A percentile compares a stretch with the other conserved stretches of the same genome.
Evolutionary conservation across 805 yeast genomes (phyloP).

Genomic region (Naumovozyma baii): DNA sequence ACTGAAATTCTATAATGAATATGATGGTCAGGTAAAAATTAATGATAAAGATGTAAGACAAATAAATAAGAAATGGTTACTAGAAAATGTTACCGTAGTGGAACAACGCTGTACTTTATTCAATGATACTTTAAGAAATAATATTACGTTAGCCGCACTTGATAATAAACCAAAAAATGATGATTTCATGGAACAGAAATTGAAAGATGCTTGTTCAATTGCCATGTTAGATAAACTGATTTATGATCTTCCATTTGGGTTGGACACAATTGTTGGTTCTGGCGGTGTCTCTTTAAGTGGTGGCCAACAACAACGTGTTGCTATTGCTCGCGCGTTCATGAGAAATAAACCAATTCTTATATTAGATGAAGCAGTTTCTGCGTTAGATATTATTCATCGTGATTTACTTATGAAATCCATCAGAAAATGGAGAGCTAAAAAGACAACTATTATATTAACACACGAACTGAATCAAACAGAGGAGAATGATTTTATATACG

Average conservation of each 20-base stretch:
- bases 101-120: slow-evolving; percentile 66
- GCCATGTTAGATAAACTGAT: slow-evolving; percentile 46
- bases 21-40: slow-evolving; percentile 47
- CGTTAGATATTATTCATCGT: slow-evolving; percentile 52
- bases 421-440: slow-evolving; percentile 49
- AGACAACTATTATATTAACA: slow-evolving; percentile 72
- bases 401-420: slow-evolving; percentile 40
- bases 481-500: slow-evolving; percentile 45
- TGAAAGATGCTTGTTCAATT: slow-evolving; percentile 40
- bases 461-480: slow-evolving; percentile 61
- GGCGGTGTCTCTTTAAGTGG: slow-evolving; percentile 59
- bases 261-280: slow-evolving; percentile 42
- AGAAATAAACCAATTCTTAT: slow-evolving; percentile 67
- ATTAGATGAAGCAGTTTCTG: slow-evolving; percentile 80
- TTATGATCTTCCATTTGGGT: slow-evolving; percentile 41
- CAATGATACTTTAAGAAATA: slow-evolving; percentile 50
- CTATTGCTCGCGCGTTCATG: slow-evolving; percentile 72
- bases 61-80: slow-evolving; percentile 43
- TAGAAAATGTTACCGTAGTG: slow-evolving; percentile 57
- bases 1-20: slow-evolving; percentile 44
- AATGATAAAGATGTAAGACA: slow-evolving; percentile 41
- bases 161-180: slow-evolving; percentile 13
- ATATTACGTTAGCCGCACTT: slow-evolving; percentile 45
- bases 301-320: slow-evolving; percentile 81
- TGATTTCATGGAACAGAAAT: slow-evolving; percentile 10